Evolutionary conservation across 1,284 basidiomycete genomes (phyloP).

Genomic region (Puccinia triticina): DNA sequence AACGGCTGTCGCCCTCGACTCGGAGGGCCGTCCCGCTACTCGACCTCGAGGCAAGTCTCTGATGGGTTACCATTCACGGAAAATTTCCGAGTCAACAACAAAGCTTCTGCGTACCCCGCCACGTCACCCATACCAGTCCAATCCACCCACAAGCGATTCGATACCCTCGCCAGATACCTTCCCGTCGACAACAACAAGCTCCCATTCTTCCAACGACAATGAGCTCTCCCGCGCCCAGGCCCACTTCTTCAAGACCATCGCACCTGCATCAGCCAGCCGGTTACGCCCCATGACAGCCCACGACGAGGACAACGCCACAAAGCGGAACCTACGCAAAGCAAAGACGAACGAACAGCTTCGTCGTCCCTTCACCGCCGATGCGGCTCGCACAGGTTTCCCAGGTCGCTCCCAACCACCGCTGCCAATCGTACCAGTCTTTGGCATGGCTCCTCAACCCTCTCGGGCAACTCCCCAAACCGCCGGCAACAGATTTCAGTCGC

Average conservation of each 20-base stretch:
- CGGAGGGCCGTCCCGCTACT: conserved; percentile 34
- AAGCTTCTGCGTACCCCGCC: conserved; percentile 36
- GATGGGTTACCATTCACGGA: conserved; percentile 42
- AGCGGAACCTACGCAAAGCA: conserved; percentile 25
- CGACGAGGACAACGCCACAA: conserved; percentile 9
- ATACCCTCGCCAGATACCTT: conserved; percentile 19
- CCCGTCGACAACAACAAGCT: conserved; percentile 36
- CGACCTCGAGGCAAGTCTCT: conserved; percentile 40
- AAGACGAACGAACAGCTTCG: conserved; percentile 49
- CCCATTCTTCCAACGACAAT: conserved; percentile 26
- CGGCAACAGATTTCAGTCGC: conserved; percentile 30
- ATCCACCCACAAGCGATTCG: conserved; percentile 12
- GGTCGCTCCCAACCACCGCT: conserved; percentile 16
- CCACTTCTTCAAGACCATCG: conserved; percentile 50
- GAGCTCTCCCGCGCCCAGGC: conserved; percentile 45
- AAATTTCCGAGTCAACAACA: conserved; percentile 41
- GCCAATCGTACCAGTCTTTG: conserved; percentile 44
- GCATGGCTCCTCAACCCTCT: conserved; percentile 49
- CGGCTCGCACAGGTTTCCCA: not conserved
- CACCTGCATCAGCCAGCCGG: conserved; percentile 45
- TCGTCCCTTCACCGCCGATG: conserved; percentile 45
- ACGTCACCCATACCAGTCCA: conserved; percentile 17
- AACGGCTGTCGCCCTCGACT: conserved; percentile 23
- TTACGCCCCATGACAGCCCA: conserved; percentile 38
- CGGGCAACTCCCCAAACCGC: conserved; percentile 42